Evolutionary conservation across 192 early-diverging fungal species (phyloP), one percentile per base, ranked within the genome.

Genomic region (Neocallimastix lanati): DNA sequence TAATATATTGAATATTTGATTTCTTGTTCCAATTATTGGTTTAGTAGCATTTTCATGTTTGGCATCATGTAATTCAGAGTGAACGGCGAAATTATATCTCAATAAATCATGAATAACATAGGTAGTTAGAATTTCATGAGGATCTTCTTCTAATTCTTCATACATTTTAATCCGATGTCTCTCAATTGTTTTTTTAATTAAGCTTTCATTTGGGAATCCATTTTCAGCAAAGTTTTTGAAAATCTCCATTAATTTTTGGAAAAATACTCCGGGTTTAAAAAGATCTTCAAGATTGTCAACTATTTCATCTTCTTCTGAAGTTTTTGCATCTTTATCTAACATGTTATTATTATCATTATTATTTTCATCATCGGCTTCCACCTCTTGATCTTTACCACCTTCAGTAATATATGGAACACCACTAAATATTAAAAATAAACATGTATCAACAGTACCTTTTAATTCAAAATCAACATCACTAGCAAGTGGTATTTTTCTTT

Each of bases 391-490:
- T 67, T 27, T 78, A 29, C 28, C 13, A 33, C 37, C 15, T 28
- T 37, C 77, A 14, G 67, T 80, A 15, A 28, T 28, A 29, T 84
- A 84, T 28, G 86, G 88, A 79, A 94, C 90, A 12, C 90, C 90
- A 79, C 83, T 86, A 81, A 96, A 93, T 14, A 83, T 79, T n/a
- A 94, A 28, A 15, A 87, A 76, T n/a, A 96, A 76, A 18, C 86
- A 85, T 12, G 86, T 84, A 76, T 90, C 84, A 27, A 91, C 83
- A 28, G 82, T 88, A 16, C 81, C 84, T 76, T 86, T 86, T 28
- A 93, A 79, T 33, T 90, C 87, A 76, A 86, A 87, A 67, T 88
- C 85, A 12, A 93, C 88, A 58, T 89, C 82, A 29, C 86, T 89
- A 13, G 92, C 92, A 77, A 87, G 83, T 5, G 93, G 93, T 14